A percentile compares a stretch with the other conserved stretches of the same genome.
These are phyloP conservation scores for Athelia sp. DNA, from an alignment of 1,284 basidiomycete genomes.

Conservation along the genomic window DNA sequence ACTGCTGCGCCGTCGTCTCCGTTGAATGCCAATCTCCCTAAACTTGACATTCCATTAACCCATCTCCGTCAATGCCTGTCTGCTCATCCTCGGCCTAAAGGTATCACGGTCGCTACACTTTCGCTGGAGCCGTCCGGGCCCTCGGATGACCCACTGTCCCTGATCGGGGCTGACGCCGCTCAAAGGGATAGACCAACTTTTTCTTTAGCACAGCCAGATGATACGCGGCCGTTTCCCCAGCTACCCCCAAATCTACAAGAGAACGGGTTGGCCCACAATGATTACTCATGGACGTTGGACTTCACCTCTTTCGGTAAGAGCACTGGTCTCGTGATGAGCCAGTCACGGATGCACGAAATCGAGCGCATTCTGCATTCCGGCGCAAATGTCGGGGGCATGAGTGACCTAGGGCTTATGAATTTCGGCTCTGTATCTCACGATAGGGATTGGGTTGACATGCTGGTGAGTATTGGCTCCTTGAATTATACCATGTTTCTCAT, in stretches of 20 bases:
- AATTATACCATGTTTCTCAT: constrained; percentile 2
- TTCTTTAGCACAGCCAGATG: background rate
- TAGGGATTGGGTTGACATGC: constrained; percentile 65
- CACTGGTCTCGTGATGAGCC: constrained; percentile 62
- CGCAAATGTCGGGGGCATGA: constrained; percentile 38
- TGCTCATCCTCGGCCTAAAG: constrained; percentile 30
- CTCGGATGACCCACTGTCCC: background rate
- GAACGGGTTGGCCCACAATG: constrained; percentile 28
- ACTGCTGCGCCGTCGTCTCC: constrained; percentile 12
- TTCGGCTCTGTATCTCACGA: constrained; percentile 33
- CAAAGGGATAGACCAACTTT: background rate
- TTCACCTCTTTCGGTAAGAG: constrained; percentile 54
- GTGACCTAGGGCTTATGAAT: constrained; percentile 40
- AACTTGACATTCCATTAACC: constrained; percentile 47
- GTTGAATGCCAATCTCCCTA: constrained; percentile 23
- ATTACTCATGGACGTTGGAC: constrained; percentile 58
- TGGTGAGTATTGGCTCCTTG: constrained; percentile 37
- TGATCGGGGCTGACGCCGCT: background rate
- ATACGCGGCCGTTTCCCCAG: constrained; percentile 46
- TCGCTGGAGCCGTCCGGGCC: constrained; percentile 35
- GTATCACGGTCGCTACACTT: constrained; percentile 55
- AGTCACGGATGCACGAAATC: constrained; percentile 64
- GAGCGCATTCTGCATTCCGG: constrained; percentile 56
- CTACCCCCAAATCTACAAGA: constrained; percentile 21
- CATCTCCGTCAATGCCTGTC: constrained; percentile 44